Evolutionary conservation across 2,329 filamentous ascomycete genomes (phyloP).

Genomic region (Penicillium sp.): DNA sequence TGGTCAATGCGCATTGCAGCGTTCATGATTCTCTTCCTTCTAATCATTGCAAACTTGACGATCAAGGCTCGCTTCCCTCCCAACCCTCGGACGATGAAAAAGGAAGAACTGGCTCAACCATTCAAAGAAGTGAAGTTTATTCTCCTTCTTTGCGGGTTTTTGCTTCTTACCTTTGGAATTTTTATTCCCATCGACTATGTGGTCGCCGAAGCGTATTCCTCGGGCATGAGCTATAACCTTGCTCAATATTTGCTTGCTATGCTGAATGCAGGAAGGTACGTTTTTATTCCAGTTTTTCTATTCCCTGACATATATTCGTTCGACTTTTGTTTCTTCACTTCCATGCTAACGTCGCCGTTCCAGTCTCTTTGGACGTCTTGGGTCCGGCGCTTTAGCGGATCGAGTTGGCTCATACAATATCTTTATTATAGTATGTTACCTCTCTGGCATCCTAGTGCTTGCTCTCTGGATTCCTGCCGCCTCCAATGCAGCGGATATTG

Average conservation of each 20-base stretch:
- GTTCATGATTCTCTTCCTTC: constrained; percentile 59
- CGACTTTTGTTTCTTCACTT: too few species aligned
- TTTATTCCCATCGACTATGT: constrained; percentile 56
- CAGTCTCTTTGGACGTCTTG: constrained; percentile 52
- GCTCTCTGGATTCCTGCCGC: constrained; percentile 52
- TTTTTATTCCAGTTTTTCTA: not conserved
- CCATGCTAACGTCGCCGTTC: not conserved
- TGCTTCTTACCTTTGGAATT: constrained; percentile 58
- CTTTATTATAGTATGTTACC: constrained; percentile 46
- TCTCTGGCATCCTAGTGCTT: constrained; percentile 47
- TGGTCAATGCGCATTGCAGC: constrained; percentile 57
- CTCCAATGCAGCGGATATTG: constrained; percentile 54
- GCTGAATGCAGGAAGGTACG: constrained; percentile 47
- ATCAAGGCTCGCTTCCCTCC: constrained; percentile 45
- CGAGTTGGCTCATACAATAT: constrained; percentile 53
- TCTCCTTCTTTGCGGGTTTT: constrained; percentile 37
- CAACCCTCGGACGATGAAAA: constrained; percentile 15
- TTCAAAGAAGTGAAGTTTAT: constrained; percentile 22
- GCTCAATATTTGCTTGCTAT: constrained; percentile 53
- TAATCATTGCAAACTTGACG: constrained; percentile 51
- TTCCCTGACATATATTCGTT: too few species aligned
- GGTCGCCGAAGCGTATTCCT: constrained; percentile 41
- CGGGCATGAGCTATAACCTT: constrained; percentile 48
- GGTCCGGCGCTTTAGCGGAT: constrained; percentile 54
- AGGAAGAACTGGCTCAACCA: constrained; percentile 21